Evolutionary conservation across 2,329 filamentous ascomycete genomes (phyloP).

Genomic region (Annulohypoxylon truncatum): DNA sequence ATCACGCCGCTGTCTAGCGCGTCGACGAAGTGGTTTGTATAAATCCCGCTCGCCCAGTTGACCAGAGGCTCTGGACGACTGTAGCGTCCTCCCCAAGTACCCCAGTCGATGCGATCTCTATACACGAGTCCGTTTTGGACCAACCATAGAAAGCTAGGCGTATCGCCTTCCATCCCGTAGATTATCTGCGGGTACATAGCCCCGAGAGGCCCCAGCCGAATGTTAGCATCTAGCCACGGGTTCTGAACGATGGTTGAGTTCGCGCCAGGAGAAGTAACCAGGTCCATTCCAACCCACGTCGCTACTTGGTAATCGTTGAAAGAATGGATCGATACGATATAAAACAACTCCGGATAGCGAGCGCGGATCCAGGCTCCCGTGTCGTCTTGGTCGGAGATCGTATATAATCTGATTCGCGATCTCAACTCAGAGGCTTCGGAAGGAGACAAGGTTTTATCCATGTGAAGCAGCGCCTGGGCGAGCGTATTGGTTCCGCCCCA

Average conservation of each 20-base stretch:
- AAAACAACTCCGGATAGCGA: slow-evolving; percentile 5
- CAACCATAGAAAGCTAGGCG: slow-evolving; percentile 12
- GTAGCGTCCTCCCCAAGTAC: slow-evolving; percentile 23
- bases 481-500: slow-evolving; percentile 21
- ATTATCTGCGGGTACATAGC: not conserved
- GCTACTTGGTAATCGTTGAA: not conserved
- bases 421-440: not conserved
- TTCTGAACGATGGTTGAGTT: slow-evolving; percentile 1
- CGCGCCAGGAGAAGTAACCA: not conserved
- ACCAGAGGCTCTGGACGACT: not conserved
- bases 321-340: slow-evolving; percentile 1
- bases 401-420: slow-evolving; percentile 9
- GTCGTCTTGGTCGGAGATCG: slow-evolving; percentile 14
- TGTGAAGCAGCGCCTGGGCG: slow-evolving; percentile 15
- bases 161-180: slow-evolving; percentile 14
- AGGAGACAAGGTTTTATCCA: slow-evolving; percentile 9
- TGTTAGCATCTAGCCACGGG: slow-evolving; percentile 5
- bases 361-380: slow-evolving; percentile 7
- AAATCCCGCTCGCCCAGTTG: not conserved
- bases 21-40: slow-evolving; percentile 19
- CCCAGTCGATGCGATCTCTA: slow-evolving; percentile 10
- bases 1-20: slow-evolving; percentile 2
- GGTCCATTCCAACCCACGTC: not conserved
- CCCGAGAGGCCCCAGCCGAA: slow-evolving; percentile 5
- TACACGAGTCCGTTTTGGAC: slow-evolving; percentile 22